Base-by-base conservation (phyloP, 495 filamentous ascomycete species). In the Chaetomium cochliodes region DNA sequence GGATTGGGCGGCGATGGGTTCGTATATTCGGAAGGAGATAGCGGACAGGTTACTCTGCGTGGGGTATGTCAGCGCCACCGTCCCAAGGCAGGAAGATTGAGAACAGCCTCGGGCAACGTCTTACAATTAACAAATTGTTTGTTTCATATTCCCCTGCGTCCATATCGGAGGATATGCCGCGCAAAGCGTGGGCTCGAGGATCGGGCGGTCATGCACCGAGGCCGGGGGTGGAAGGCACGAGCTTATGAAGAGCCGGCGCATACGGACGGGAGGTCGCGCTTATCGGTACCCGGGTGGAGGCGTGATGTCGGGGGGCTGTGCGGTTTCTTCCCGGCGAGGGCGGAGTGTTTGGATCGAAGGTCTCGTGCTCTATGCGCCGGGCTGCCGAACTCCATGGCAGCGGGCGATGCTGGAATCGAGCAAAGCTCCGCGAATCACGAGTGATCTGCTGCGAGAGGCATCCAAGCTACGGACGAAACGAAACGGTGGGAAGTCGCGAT, bases 131-230 rank as follows among this genome's bases (percentile, higher is more conserved):
- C 63, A 83, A 67, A 46, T 78, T 77, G 73, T 83, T 83, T 68
- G 80, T 83, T 60, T 81, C 80, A 74, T 82, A 83, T 72, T 81
- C 80, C 51, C 79, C 80, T 72, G 78, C 76, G 72, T 83, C 80
- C 80, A 83, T 83, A 70, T 79, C 80, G 77, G 73, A 77, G 63
- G 58, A 33, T 63, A 59, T 54, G 60, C 37, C 63, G 65, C 65
- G 39, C 59, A 52, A 64, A 50, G 66, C 65, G 67, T 65, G 50
- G 56, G 50, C 39, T 61, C 47, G 58, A 59, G 30, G 18, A 57
- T 56, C 57, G 64, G 64, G 54, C 51, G 46, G 62, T 68, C 68
- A 72, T 70, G 62, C 67, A 73, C 70, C 72, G 53, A 62, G 50
- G 59, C 58, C 61, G 60, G 58, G 50, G 15, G 54, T 68, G 63